Evolutionary conservation across 176 grass and related monocot genomes (phyloP), one percentile per base, ranked within the genome.

Genomic region (Cenchrus fungigraminus): DNA sequence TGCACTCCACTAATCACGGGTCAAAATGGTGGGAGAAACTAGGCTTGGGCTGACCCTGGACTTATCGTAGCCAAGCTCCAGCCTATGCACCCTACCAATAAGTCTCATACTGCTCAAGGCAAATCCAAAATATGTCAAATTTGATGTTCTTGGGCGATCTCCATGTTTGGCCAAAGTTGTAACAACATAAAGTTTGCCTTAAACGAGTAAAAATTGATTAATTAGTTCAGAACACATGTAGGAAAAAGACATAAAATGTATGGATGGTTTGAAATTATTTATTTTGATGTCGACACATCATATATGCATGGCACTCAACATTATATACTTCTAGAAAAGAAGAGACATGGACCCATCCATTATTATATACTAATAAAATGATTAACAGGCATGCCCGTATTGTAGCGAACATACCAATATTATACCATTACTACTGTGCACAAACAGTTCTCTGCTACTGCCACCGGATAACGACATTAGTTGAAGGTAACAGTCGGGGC

Each of bases 351-450:
- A 13, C 8, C 13, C 61, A 65, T 67, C 1, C 37, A 40, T 40
- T 40, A 40, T 40, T 40, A 40, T 34, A 34, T 40, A 40, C 37
- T 40, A 40, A 40, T 40, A 40, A 40, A 40, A 40, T 40, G 37
- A 40, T 40, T 40, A 8, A 71, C 40, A 25, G 20, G 28, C 56
- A 44, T 9, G 68, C 56, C 58, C n/a, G 46, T 73, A 56, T 56
- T 74, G 59, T 74, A 73, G 68, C 68, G 29, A 80, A 80, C 67
- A 86, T 73, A 63, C 11, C 6, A 50, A 15, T 79, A 44, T 10
- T 58, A 20, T 77, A 22, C 11, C 13, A 49, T 78, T 22, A 32
- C 2, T 31, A 71, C 31, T 73, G 19, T 80, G 53, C 77, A 45
- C 77, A 45, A 66, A 76, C 32, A 73, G 77, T 66, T 20, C 3